phyloP scores from a whole-genome alignment of 1,139 yeast genomes.

The Debaryomyces fabryi region DNA sequence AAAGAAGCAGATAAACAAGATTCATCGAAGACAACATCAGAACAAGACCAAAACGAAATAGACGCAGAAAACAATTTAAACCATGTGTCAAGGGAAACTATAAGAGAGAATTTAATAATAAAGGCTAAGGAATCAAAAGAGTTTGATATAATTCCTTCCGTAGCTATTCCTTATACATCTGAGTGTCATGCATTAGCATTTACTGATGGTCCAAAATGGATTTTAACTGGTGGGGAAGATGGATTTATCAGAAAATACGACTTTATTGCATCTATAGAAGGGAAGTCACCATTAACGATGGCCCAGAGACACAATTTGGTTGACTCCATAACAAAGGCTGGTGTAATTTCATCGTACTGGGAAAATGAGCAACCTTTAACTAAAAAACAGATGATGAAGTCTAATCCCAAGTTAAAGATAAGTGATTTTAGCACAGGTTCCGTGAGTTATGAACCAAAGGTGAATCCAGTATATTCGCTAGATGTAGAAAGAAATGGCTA shows the following conservation, averaged over 20 bases:
- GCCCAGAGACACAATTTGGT: slow-evolving; percentile 89
- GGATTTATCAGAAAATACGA: slow-evolving; percentile 92
- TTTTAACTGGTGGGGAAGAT: slow-evolving; percentile 95
- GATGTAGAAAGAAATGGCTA: slow-evolving; percentile 82
- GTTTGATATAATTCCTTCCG: slow-evolving; percentile 66
- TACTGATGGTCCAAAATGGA: slow-evolving; percentile 82
- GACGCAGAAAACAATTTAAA: background rate
- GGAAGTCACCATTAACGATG: slow-evolving; percentile 86
- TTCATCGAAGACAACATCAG: slow-evolving; percentile 14
- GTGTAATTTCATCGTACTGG: slow-evolving; percentile 86
- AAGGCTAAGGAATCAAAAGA: slow-evolving; percentile 50
- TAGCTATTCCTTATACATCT: slow-evolving; percentile 71
- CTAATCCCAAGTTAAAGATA: slow-evolving; percentile 47
- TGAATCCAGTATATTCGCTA: slow-evolving; percentile 85
- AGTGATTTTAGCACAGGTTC: slow-evolving; percentile 46
- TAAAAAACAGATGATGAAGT: slow-evolving; percentile 38
- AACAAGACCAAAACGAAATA: slow-evolving; percentile 11
- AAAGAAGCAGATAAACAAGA: slow-evolving; percentile 17
- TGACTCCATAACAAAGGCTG: slow-evolving; percentile 83
- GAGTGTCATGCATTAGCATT: slow-evolving; percentile 78
- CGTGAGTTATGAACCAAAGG: slow-evolving; percentile 60
- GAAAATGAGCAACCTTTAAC: slow-evolving; percentile 88
- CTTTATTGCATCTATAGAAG: slow-evolving; percentile 81
- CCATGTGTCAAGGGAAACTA: slow-evolving; percentile 14
- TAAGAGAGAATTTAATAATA: slow-evolving; percentile 41